Percentiles rank a stretch among this genome's conserved stretches.
phyloP scores from a whole-genome alignment of 306 rosid genomes.

The Cercis canadensis region DNA sequence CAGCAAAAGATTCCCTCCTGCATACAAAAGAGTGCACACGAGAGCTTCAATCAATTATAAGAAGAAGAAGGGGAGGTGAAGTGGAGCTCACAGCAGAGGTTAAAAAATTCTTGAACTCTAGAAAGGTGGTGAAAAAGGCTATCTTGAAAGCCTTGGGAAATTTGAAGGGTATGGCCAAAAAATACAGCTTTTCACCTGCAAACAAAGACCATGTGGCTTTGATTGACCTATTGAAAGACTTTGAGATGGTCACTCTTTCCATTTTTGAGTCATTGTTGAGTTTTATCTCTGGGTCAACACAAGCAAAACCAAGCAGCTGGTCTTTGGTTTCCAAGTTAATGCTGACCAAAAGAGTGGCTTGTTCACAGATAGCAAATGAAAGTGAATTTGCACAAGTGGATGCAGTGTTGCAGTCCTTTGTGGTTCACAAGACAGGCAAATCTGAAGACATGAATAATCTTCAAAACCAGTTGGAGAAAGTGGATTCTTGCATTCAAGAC shows the following conservation, averaged over 20 bases:
- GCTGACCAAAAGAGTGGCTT: slow-evolving; percentile 17
- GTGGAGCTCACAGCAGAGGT: slow-evolving; percentile 26
- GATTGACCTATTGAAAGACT: slow-evolving; percentile 14
- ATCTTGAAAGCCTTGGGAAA: slow-evolving; percentile 36
- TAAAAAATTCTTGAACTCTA: slow-evolving; percentile 32
- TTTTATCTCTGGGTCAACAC: slow-evolving; percentile 29
- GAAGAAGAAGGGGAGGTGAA: slow-evolving; percentile 36
- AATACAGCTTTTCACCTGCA: slow-evolving; percentile 8
- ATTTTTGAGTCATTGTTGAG: slow-evolving; percentile 20
- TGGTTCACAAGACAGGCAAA: slow-evolving; percentile 13
- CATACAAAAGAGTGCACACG: slow-evolving; percentile 35
- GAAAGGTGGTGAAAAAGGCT: slow-evolving; percentile 34
- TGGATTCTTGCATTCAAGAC: slow-evolving; percentile 31
- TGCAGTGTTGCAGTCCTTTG: slow-evolving; percentile 26
- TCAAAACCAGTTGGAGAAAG: slow-evolving; percentile 26
- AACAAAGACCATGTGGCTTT: slow-evolving; percentile 16
- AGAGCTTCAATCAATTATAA: slow-evolving; percentile 37
- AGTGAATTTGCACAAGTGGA: slow-evolving; percentile 36
- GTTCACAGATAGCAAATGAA: slow-evolving; percentile 25
- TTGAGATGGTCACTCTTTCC: slow-evolving; percentile 33
- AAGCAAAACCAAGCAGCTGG: slow-evolving; percentile 36
- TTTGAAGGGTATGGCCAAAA: slow-evolving; percentile 27
- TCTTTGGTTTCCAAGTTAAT: slow-evolving; percentile 41
- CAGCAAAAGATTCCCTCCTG: slow-evolving; percentile 24
- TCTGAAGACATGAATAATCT: slow-evolving; percentile 16